Evolutionary conservation across 208 protist genomes (phyloP).

Genomic region (Polymyxa betae): DNA sequence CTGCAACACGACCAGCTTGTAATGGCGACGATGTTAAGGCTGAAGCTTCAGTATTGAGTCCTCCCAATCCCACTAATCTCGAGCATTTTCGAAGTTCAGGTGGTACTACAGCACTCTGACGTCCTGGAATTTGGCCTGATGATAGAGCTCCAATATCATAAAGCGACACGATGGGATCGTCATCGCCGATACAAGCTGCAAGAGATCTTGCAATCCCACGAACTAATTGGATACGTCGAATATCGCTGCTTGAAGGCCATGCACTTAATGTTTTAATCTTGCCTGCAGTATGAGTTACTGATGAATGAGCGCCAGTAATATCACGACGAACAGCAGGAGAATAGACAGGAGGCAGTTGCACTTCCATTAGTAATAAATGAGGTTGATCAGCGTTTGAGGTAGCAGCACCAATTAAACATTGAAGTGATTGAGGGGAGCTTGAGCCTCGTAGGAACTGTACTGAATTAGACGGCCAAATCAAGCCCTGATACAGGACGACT

Average conservation of each 20-base stretch:
- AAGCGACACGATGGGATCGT: neutral
- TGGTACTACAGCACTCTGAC: neutral
- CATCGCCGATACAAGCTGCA: slow-evolving; percentile 7
- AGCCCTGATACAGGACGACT: slow-evolving; percentile 34
- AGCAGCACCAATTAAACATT: neutral
- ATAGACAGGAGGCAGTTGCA: neutral
- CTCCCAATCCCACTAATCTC: neutral
- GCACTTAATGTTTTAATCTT: neutral
- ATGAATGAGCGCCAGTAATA: neutral
- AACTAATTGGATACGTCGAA: neutral
- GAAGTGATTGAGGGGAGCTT: neutral
- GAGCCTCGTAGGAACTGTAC: neutral
- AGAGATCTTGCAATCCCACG: neutral
- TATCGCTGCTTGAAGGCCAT: slow-evolving; percentile 4
- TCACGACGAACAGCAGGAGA: neutral
- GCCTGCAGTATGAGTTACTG: neutral
- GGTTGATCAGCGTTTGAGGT: neutral
- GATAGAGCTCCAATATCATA: neutral
- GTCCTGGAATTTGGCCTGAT: neutral
- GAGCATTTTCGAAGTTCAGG: neutral
- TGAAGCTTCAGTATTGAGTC: neutral
- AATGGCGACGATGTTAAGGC: neutral
- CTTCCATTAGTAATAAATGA: slow-evolving; percentile 3
- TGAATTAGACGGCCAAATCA: neutral
- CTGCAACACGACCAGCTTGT: neutral